Base-by-base conservation (phyloP, 2,329 filamentous ascomycete species). In the Camillea tinctor region DNA sequence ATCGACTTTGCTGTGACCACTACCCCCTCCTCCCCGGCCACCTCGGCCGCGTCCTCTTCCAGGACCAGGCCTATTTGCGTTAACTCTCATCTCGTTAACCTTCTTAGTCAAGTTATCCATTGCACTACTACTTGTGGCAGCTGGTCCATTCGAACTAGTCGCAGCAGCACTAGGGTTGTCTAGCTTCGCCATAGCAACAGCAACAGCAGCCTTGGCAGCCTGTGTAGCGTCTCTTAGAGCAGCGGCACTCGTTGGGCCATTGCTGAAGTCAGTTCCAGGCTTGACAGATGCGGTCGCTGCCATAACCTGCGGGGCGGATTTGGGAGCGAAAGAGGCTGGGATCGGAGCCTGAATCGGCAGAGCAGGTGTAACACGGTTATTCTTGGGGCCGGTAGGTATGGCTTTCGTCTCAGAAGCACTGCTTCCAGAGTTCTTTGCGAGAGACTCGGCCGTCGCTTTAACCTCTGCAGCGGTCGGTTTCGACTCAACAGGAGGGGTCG, bases 151-250 rank as follows among this genome's bases (percentile, higher is more conserved):
- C 66, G 66, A 23, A 66, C 67, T 54, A 1, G 54, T 48, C 4
- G 72, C 59, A 6, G 64, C 70, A n/a, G 66, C 69, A 21, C 7
- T 9, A 30, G 68, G 65, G 4, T 76, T 76, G 55, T 79, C 75
- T 3, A 93, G 81, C 70, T 91, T 89, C 1, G 90, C 88, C 88
- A 93, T 92, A 1, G 91, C 91, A 49, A 89, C 85, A 56, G 90
- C 89, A n/a, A 92, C 90, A 8, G 90, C 90, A 26, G 89, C 90
- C 68, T 87, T 88, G 1, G 90, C 90, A 48, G 88, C 86, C 71
- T 89, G 86, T 0, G 90, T 93, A 1, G 90, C 89, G 75, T 90
- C 88, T 63, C 85, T 82, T 9, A 88, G 77, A 52, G 77, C 73
- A 8, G 78, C 72, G 11, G 77, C 77, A 70, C 72, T 73, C 2